Conservation (phyloP, 495 filamentous ascomycete species). For the Aspergillus ellipticus region DNA sequence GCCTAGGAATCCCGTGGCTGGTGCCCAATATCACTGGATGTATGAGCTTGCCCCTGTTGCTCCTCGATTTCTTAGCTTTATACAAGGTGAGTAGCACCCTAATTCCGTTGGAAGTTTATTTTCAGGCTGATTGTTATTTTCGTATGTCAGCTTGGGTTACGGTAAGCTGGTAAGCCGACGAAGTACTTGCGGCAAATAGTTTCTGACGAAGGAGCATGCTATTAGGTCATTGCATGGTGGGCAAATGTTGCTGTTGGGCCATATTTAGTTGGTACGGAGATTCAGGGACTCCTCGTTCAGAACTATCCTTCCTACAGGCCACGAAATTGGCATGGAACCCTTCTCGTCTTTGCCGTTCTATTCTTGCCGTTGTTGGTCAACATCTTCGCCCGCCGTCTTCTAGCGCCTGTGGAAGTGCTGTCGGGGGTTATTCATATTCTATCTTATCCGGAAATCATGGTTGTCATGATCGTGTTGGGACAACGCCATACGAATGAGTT, state of each 20-base stretch:
- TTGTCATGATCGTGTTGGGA: conserved; percentile 41
- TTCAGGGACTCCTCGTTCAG: conserved; percentile 42
- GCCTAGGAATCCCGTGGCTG: conserved; percentile 3
- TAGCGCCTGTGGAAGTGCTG: conserved; percentile 44
- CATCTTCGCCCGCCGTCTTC: conserved; percentile 34
- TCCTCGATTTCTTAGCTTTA: conserved; percentile 2
- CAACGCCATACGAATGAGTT: conserved; percentile 38
- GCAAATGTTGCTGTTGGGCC: neutral
- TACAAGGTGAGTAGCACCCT: neutral
- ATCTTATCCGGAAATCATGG: conserved; percentile 41
- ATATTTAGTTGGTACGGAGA: conserved; percentile 34
- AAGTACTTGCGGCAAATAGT: neutral
- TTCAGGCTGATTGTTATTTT: neutral
- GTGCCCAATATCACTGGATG: conserved; percentile 5
- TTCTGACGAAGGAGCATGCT: neutral
- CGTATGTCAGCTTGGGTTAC: neutral
- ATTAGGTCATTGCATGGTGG: conserved; percentile 4
- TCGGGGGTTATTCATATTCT: conserved; percentile 44
- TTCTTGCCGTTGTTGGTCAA: conserved; percentile 34
- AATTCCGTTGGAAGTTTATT: neutral
- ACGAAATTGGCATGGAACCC: conserved; percentile 43
- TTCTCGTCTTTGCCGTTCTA: conserved; percentile 40
- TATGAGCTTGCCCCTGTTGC: conserved; percentile 3
- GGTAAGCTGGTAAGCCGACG: neutral
- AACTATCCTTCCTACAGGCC: conserved; percentile 36